These are phyloP conservation scores for Lablab purpureus DNA, from an alignment of 306 rosid species.

Conservation along the genomic window DNA sequence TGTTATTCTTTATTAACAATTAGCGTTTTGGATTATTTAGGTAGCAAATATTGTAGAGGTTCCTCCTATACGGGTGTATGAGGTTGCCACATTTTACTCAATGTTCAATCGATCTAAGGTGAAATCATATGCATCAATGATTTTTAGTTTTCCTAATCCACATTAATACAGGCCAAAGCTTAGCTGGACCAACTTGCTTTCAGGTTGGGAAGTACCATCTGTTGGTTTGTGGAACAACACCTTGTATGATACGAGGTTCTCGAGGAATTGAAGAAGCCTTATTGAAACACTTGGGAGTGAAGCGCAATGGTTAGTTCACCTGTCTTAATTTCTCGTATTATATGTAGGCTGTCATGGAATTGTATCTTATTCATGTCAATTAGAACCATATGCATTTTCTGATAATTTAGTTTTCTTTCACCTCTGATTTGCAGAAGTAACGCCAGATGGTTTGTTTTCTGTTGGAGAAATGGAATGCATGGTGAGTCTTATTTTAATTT, in stretches of 20 bases:
- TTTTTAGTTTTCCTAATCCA: constrained; percentile 8
- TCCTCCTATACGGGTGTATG: constrained; percentile 93
- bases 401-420: constrained; percentile 41
- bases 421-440: constrained; percentile 81
- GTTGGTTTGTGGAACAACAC: constrained; percentile 97
- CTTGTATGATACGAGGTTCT: constrained; percentile 99
- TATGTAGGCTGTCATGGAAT: constrained; percentile 1
- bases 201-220: constrained; percentile 97
- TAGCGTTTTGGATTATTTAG: constrained; percentile 63
- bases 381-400: background rate
- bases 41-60: constrained; percentile 92
- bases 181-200: constrained; percentile 50
- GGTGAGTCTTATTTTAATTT: constrained; percentile 62
- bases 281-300: constrained; percentile 91
- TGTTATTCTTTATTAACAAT: constrained; percentile 29
- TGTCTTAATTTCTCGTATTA: constrained; percentile 28
- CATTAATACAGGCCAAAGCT: constrained; percentile 37
- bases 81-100: constrained; percentile 98
- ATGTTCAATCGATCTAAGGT: constrained; percentile 97
- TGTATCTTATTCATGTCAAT: constrained; percentile 26
- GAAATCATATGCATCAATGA: constrained; percentile 38
- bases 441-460: constrained; percentile 95
- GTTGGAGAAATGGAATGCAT: constrained; percentile 99
- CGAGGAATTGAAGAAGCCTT: constrained; percentile 90
- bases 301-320: constrained; percentile 80